A percentile compares a stretch with the other conserved stretches of the same genome.
Evolutionary conservation across 2,329 filamentous ascomycete species (phyloP).

Genomic region (Penicillium sp.): DNA sequence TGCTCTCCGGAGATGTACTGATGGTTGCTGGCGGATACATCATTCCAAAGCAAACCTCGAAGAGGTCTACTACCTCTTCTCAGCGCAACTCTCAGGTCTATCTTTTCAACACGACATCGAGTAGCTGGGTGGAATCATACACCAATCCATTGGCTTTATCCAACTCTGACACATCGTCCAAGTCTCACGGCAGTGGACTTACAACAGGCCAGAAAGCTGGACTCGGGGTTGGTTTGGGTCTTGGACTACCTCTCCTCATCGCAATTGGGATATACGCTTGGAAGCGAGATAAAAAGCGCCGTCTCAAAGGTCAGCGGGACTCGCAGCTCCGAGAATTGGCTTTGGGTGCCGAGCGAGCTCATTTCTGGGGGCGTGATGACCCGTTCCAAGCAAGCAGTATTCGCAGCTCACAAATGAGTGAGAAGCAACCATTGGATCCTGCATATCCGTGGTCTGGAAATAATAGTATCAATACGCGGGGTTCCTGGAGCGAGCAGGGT

Average conservation of each 20-base stretch:
- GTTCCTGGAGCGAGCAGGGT: conserved; percentile 28
- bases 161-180: background rate
- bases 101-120: conserved; percentile 62
- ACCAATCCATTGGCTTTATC: conserved; percentile 40
- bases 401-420: conserved; percentile 28
- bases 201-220: conserved; percentile 51
- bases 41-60: conserved; percentile 45
- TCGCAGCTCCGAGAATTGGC: conserved; percentile 55
- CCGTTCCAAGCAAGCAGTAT: conserved; percentile 41
- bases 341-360: conserved; percentile 49
- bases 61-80: conserved; percentile 33
- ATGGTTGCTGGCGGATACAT: conserved; percentile 60
- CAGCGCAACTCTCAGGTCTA: conserved; percentile 48
- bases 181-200: conserved; percentile 21
- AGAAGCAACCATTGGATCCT: conserved; percentile 9
- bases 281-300: conserved; percentile 52
- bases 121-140: conserved; percentile 58
- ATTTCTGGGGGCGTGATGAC: conserved; percentile 39
- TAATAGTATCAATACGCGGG: conserved; percentile 16
- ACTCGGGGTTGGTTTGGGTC: conserved; percentile 63
- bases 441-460: conserved; percentile 33
- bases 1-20: conserved; percentile 62
- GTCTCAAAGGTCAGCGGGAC: conserved; percentile 47
- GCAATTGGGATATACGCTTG: conserved; percentile 49
- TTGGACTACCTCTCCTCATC: conserved; percentile 58